Conservation (phyloP, 768 basidiomycete genomes). For the Auriculariales sp. region DNA sequence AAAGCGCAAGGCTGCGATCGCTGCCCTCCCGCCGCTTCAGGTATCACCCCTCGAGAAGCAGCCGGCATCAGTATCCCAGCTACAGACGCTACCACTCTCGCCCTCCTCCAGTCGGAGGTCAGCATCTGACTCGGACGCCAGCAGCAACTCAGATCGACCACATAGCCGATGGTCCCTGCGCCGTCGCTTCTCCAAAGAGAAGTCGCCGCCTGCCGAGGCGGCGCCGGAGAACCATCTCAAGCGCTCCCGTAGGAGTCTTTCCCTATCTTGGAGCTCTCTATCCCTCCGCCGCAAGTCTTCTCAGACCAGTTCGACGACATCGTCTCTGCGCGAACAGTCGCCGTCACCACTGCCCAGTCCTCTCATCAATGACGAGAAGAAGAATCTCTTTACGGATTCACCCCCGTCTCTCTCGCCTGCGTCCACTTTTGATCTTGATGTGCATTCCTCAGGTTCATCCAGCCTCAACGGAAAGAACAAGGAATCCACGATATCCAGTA, state of each 20-base stretch:
- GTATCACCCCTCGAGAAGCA: not conserved
- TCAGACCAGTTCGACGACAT: not conserved
- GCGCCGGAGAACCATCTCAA: not conserved
- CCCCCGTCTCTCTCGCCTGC: not conserved
- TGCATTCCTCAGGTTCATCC: not conserved
- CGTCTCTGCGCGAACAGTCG: not conserved
- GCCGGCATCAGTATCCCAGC: no score
- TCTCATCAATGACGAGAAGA: not conserved
- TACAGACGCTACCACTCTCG: not conserved
- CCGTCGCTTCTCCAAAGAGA: not conserved
- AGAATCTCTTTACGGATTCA: not conserved
- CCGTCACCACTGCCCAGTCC: not conserved
- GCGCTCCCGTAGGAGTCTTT: not conserved
- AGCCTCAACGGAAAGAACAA: no score
- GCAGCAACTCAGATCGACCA: not conserved
- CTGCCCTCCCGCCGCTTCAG: not conserved
- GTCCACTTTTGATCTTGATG: not conserved
- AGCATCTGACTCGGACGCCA: not conserved
- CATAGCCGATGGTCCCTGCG: not conserved
- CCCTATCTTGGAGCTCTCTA: not conserved
- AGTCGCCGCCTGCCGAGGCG: not conserved
- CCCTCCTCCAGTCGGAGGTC: not conserved
- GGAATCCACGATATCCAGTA: no score
- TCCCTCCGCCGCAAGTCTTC: not conserved
- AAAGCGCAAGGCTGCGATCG: not conserved